Evolutionary conservation across 192 early-diverging fungal genomes (phyloP).

Genomic region (Glomus cerebriforme): DNA sequence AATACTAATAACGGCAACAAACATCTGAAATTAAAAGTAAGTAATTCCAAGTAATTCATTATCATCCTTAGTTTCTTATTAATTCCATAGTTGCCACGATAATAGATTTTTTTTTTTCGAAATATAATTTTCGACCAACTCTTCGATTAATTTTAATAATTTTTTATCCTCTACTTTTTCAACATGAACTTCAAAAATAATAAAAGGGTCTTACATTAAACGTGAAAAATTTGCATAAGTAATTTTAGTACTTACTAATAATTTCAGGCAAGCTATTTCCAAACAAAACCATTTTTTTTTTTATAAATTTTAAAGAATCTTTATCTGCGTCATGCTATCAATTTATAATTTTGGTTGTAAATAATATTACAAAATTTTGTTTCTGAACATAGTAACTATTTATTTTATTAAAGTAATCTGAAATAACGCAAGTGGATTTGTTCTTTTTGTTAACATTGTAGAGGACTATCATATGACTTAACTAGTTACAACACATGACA

Average conservation of each 20-base stretch:
- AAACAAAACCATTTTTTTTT: conserved; percentile 54
- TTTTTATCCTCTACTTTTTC: conserved; percentile 38
- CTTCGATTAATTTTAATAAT: conserved; percentile 51
- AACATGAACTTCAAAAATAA: background rate
- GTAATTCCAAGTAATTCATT: background rate
- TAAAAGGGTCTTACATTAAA: background rate
- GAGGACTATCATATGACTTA: no score
- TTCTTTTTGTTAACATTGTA: no score
- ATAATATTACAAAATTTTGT: conserved; percentile 43
- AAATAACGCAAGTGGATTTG: no score
- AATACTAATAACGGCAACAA: no score
- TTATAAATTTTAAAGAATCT: conserved; percentile 57
- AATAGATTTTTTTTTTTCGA: conserved; percentile 47
- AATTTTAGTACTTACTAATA: conserved; percentile 44
- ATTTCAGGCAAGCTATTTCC: conserved; percentile 59
- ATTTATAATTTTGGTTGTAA: conserved; percentile 20
- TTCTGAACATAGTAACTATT: no score
- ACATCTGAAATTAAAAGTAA: no score
- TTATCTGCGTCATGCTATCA: no score
- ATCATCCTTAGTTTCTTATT: background rate
- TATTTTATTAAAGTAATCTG: no score
- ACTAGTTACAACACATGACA: no score
- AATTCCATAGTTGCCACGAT: conserved; percentile 44
- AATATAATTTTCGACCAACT: conserved; percentile 50
- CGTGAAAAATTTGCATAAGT: background rate